Conservation (phyloP, 306 rosid species). For the Argentina anserina region DNA sequence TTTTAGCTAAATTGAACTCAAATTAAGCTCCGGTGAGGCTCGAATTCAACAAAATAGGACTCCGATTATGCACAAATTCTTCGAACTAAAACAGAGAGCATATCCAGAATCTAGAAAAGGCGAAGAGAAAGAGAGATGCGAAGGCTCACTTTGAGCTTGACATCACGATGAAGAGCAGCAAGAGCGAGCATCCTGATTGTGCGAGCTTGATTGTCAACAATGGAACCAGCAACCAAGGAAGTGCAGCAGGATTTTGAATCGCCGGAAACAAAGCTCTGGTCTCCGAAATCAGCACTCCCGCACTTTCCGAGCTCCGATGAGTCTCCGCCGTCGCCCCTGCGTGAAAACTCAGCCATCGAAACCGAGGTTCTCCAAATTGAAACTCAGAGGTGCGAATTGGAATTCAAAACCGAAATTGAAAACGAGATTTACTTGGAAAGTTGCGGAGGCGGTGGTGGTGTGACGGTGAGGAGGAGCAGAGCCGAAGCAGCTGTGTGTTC, state of each 20-base stretch:
- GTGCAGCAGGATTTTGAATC: constrained; percentile 37
- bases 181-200: constrained; percentile 31
- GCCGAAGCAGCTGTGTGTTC: constrained; percentile 76
- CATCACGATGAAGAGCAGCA: constrained; percentile 35
- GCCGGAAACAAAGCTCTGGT: constrained; percentile 15
- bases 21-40: background rate
- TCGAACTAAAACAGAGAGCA: no score
- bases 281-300: constrained; percentile 16
- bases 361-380: background rate
- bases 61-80: background rate
- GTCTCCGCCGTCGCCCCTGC: constrained; percentile 9
- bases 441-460: constrained; percentile 5
- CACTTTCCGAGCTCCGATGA: constrained; percentile 25
- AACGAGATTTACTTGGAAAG: constrained; percentile 34
- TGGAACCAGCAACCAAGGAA: constrained; percentile 42
- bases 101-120: no score
- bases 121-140: background rate
- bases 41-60: background rate
- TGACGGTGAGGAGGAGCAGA: constrained; percentile 58
- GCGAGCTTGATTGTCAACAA: constrained; percentile 33
- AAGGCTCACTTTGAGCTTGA: constrained; percentile 49
- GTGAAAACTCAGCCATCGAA: no score
- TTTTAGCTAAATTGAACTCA: background rate
- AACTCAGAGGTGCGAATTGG: background rate
- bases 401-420: background rate